These are phyloP conservation scores for Hypoxylon trugodes DNA, from an alignment of 495 filamentous ascomycete genomes.

Conservation along the genomic window DNA sequence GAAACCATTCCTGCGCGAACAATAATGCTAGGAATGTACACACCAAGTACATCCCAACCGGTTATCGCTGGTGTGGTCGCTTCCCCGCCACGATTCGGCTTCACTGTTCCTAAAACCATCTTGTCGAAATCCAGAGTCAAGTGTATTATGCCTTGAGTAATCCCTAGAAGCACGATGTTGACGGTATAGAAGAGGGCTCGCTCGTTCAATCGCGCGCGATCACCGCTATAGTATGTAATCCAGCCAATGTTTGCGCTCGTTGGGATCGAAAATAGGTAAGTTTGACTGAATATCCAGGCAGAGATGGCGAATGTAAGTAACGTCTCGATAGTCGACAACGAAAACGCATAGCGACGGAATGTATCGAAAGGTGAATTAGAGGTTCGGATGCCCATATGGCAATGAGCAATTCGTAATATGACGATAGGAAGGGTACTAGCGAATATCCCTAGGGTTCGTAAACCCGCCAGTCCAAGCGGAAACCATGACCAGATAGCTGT, in stretches of 20 bases:
- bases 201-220: conserved; percentile 86
- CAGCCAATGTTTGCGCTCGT: conserved; percentile 70
- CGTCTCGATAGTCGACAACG: conserved; percentile 70
- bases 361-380: conserved; percentile 72
- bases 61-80: conserved; percentile 13
- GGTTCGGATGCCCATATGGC: conserved; percentile 79
- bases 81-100: conserved; percentile 31
- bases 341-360: conserved; percentile 62
- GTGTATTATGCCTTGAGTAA: conserved; percentile 74
- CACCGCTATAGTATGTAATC: conserved; percentile 70
- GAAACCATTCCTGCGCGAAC: conserved; percentile 44
- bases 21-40: conserved; percentile 26
- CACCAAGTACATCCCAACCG: conserved; percentile 17
- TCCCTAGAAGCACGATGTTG: conserved; percentile 71
- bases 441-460: conserved; percentile 81
- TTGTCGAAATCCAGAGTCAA: conserved; percentile 78
- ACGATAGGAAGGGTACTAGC: conserved; percentile 71
- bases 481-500: conserved; percentile 87
- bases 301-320: conserved; percentile 77
- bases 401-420: conserved; percentile 83
- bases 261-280: conserved; percentile 82
- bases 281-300: conserved; percentile 79
- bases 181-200: conserved; percentile 81
- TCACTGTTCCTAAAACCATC: conserved; percentile 60
- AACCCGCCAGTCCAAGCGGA: conserved; percentile 75